A percentile compares a stretch with the other conserved stretches of the same genome.
Conservation (phyloP, 257 asterid species). For the Solanum stenotomum region DNA sequence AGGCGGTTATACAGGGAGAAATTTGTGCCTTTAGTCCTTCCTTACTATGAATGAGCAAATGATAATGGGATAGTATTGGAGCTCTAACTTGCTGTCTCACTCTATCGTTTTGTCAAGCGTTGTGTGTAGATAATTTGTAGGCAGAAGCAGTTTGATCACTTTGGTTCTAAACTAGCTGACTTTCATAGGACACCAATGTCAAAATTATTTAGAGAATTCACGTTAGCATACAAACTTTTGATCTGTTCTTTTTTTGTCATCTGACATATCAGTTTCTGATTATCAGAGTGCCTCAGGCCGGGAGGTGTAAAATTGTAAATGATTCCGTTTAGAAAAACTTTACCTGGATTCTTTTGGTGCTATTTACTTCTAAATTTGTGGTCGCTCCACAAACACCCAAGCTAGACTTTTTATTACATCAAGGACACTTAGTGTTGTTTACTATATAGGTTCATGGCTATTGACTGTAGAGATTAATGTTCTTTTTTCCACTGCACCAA, state of each 20-base stretch:
- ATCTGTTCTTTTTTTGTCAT: background rate
- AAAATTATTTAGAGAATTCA: background rate
- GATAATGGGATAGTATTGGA: background rate
- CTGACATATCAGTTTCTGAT: background rate
- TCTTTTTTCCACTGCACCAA: background rate
- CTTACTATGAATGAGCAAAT: background rate
- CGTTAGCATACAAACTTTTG: background rate
- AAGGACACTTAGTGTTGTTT: background rate
- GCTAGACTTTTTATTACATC: background rate
- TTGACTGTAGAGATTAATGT: background rate
- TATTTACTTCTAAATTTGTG: background rate
- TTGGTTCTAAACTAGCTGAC: background rate
- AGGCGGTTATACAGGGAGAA: background rate
- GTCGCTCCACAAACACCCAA: background rate
- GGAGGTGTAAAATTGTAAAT: background rate
- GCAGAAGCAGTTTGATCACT: background rate
- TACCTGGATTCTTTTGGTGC: background rate
- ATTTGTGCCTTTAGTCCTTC: background rate
- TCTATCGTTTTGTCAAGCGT: background rate
- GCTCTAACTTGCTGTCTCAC: background rate
- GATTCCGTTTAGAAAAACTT: background rate
- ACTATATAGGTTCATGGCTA: background rate
- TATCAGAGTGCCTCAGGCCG: background rate
- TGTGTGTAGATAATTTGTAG: background rate
- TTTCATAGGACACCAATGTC: background rate